Conservation (phyloP, 768 basidiomycete species). For the Auricularia cornea region DNA sequence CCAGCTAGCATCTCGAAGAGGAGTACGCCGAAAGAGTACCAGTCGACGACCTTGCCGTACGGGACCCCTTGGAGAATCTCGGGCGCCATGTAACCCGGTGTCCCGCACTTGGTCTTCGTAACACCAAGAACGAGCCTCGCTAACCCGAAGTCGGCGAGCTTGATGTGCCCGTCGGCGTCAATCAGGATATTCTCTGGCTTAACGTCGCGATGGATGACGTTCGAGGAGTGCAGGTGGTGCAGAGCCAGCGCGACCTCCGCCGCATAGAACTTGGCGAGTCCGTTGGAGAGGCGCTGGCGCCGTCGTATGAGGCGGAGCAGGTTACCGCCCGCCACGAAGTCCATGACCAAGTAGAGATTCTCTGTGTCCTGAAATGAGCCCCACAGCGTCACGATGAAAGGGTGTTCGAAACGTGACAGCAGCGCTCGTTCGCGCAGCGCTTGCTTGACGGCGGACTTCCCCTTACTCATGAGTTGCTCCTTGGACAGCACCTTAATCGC, state of each 20-base stretch:
- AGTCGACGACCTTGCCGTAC: slow-evolving; percentile 15
- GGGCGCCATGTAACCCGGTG: slow-evolving; percentile 94
- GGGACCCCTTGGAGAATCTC: slow-evolving; percentile 39
- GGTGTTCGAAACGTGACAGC: slow-evolving; percentile 76
- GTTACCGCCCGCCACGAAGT: slow-evolving; percentile 93
- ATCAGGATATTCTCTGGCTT: slow-evolving; percentile 97
- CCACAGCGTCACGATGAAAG: slow-evolving; percentile 95
- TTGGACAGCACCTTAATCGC: slow-evolving; percentile 94
- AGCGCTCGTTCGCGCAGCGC: slow-evolving; percentile 92
- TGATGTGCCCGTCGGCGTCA: slow-evolving; percentile 89
- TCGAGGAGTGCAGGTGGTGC: slow-evolving; percentile 77
- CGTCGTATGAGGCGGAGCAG: slow-evolving; percentile 87
- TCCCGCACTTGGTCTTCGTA: slow-evolving; percentile 94
- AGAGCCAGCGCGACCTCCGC: slow-evolving; percentile 92
- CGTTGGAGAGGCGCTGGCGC: slow-evolving; percentile 91
- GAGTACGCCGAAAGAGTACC: slow-evolving; percentile 89
- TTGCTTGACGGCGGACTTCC: slow-evolving; percentile 97
- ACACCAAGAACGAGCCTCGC: slow-evolving; percentile 81
- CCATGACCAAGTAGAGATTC: slow-evolving; percentile 98
- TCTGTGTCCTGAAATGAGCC: slow-evolving; percentile 86
- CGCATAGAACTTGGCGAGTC: slow-evolving; percentile 96
- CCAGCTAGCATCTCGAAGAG: slow-evolving; percentile 98
- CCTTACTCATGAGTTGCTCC: slow-evolving; percentile 83
- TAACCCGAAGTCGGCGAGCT: slow-evolving; percentile 95
- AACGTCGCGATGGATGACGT: slow-evolving; percentile 94